Conservation (phyloP, 1,139 yeast genomes). For the Nakaseomyces sp. region DNA sequence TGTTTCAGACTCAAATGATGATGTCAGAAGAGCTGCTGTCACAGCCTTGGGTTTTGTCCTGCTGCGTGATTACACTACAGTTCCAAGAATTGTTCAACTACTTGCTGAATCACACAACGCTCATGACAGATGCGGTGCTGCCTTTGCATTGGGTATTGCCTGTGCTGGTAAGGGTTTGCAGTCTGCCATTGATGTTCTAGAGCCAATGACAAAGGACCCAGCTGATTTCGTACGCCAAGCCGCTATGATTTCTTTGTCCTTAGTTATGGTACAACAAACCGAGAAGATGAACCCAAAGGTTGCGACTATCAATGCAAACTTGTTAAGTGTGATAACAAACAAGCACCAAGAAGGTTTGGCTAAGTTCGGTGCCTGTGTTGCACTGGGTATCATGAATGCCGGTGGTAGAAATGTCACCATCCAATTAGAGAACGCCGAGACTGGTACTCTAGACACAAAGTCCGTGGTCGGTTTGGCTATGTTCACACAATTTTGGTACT, state of each 20-base stretch:
- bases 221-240: conserved; percentile 98
- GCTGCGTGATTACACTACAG: conserved; percentile 83
- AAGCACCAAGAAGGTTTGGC: conserved; percentile 97
- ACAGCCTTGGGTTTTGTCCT: conserved; percentile 88
- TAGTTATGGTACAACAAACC: conserved; percentile 90
- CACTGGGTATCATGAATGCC: conserved; percentile 97
- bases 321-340: conserved; percentile 66
- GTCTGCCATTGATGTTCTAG: conserved; percentile 84
- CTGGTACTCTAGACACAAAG: conserved; percentile 81
- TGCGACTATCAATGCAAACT: conserved; percentile 61
- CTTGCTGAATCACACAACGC: conserved; percentile 94
- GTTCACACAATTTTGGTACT: conserved; percentile 93
- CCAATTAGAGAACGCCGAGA: conserved; percentile 79
- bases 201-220: conserved; percentile 87
- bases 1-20: conserved; percentile 93
- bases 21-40: conserved; percentile 94
- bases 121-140: conserved; percentile 97
- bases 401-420: conserved; percentile 98
- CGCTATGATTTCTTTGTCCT: conserved; percentile 84
- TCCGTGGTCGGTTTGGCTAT: conserved; percentile 89
- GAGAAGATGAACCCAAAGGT: conserved; percentile 79
- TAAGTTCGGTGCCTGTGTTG: conserved; percentile 92
- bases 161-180: conserved; percentile 92
- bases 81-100: conserved; percentile 90
- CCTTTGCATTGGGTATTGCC: conserved; percentile 92